A percentile compares a stretch with the other conserved stretches of the same genome.
phyloP scores from a whole-genome alignment of 805 yeast species.

The Pichia eremophila region DNA sequence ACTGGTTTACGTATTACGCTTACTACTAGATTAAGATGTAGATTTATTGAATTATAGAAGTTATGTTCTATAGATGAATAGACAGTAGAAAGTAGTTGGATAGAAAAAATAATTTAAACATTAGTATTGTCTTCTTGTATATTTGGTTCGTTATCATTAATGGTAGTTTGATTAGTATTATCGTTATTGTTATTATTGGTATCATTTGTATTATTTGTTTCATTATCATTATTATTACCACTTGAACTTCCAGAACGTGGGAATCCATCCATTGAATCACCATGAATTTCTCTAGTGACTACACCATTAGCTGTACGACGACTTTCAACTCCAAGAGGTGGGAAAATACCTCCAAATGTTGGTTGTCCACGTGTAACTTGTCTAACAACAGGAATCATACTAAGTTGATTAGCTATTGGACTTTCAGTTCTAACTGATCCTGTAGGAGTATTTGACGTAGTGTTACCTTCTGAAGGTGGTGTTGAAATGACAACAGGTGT shows the following conservation, averaged over 20 bases:
- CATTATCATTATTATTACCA: not conserved
- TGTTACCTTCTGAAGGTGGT: not conserved
- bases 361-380: slow-evolving; percentile 10
- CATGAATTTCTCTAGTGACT: slow-evolving; percentile 22
- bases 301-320: slow-evolving; percentile 38
- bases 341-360: slow-evolving; percentile 23
- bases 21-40: no score
- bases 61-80: no score
- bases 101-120: no score
- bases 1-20: no score
- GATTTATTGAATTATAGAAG: no score
- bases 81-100: no score
- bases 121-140: no score
- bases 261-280: not conserved
- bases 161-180: not conserved
- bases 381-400: slow-evolving; percentile 3
- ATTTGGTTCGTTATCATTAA: no score
- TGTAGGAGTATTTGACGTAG: not conserved
- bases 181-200: not conserved
- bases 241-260: not conserved
- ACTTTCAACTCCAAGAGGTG: slow-evolving; percentile 37
- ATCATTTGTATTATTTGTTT: not conserved
- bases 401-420: slow-evolving; percentile 1
- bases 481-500: not conserved
- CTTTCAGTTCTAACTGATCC: not conserved